Percentiles rank a stretch among this genome's conserved stretches.
These are phyloP conservation scores for Ceraceosorus bombacis DNA, from an alignment of 1,284 basidiomycete species.

Conservation along the genomic window DNA sequence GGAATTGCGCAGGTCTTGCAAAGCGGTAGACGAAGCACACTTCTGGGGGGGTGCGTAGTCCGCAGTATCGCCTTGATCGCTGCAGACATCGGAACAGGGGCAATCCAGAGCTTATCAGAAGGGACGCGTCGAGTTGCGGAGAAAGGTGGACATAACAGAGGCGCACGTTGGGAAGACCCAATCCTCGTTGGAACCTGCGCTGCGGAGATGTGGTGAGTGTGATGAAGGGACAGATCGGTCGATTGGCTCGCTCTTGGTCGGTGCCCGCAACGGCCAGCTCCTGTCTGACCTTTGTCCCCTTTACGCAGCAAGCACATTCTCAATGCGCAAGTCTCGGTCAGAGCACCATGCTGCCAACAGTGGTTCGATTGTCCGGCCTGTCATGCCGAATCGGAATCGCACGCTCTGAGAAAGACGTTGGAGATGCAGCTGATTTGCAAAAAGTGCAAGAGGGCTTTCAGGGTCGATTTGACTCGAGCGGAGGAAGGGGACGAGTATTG, in stretches of 20 bases:
- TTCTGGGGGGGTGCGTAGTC: too few species aligned
- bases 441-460: slow-evolving; percentile 93
- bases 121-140: too few species aligned
- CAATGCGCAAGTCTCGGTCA: slow-evolving; percentile 46
- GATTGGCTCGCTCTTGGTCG: neutral
- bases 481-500: slow-evolving; percentile 97
- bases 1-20: too few species aligned
- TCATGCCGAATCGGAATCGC: slow-evolving; percentile 70
- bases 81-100: too few species aligned
- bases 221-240: neutral
- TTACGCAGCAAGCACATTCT: slow-evolving; percentile 44
- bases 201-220: neutral
- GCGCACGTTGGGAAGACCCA: too few species aligned
- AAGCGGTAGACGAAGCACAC: too few species aligned
- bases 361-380: slow-evolving; percentile 71
- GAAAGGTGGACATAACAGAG: too few species aligned
- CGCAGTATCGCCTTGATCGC: too few species aligned
- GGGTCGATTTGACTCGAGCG: slow-evolving; percentile 82
- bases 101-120: too few species aligned
- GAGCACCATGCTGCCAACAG: slow-evolving; percentile 46
- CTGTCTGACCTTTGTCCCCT: neutral
- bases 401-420: slow-evolving; percentile 65
- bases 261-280: too few species aligned
- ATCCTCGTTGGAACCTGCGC: too few species aligned
- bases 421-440: slow-evolving; percentile 96